phyloP scores from a whole-genome alignment of 2,329 filamentous ascomycete genomes.

The Sporothrix schenckii region DNA sequence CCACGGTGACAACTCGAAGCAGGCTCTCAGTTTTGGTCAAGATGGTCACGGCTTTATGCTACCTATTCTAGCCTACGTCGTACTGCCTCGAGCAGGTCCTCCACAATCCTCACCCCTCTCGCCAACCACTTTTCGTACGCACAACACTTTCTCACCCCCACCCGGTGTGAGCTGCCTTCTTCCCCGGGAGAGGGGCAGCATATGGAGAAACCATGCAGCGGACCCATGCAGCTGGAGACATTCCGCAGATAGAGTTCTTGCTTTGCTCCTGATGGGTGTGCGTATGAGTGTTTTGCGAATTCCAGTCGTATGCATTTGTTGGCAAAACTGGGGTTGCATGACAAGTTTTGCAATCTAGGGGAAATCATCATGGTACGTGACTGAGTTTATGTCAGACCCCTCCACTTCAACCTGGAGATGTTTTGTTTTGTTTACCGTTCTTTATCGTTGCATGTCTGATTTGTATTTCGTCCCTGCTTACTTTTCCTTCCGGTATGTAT shows the following conservation, averaged over 20 bases:
- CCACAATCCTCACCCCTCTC: not conserved
- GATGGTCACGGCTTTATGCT: not conserved
- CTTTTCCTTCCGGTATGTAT: no score
- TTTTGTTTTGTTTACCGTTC: no score
- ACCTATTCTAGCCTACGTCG: not conserved
- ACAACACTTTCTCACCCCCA: not conserved
- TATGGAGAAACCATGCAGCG: not conserved
- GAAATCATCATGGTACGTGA: not conserved
- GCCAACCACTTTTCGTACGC: not conserved
- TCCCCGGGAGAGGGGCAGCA: not conserved
- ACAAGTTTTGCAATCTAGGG: constrained; percentile 15
- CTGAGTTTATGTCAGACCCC: not conserved
- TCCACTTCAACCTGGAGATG: not conserved
- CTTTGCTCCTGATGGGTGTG: not conserved
- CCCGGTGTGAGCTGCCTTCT: not conserved
- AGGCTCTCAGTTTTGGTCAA: not conserved
- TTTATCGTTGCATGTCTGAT: no score
- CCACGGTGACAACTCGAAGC: not conserved
- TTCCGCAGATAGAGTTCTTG: not conserved
- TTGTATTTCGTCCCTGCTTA: no score
- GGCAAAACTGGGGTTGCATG: constrained; percentile 27
- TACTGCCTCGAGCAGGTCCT: not conserved
- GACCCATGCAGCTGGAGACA: constrained; percentile 13
- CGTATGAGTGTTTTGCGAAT: not conserved
- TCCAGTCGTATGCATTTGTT: constrained; percentile 7